These are phyloP conservation scores for Dioszegia hungarica DNA, from an alignment of 768 basidiomycete genomes.

Conservation along the genomic window DNA sequence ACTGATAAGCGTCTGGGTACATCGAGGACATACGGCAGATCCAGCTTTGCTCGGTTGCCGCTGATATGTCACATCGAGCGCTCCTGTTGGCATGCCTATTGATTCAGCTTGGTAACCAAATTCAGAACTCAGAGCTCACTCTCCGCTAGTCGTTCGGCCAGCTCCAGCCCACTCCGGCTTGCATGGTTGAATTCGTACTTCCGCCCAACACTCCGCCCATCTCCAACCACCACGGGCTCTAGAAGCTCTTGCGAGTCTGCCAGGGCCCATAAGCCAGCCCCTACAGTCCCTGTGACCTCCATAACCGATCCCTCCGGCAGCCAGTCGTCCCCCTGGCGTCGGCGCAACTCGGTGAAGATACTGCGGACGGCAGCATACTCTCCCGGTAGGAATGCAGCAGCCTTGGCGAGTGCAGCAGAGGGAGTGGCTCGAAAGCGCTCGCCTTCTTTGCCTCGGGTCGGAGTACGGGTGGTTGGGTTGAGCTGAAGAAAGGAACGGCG, in stretches of 20 bases:
- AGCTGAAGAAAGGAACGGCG: slow-evolving; percentile 28
- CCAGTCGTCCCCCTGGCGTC: slow-evolving; percentile 35
- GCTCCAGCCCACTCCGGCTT: slow-evolving; percentile 3
- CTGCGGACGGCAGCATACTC: slow-evolving; percentile 45
- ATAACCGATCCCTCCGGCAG: slow-evolving; percentile 21
- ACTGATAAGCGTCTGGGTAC: background rate
- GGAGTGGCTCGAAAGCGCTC: slow-evolving; percentile 3
- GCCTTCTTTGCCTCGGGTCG: background rate
- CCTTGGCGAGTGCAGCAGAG: slow-evolving; percentile 23
- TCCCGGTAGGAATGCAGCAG: slow-evolving; percentile 38
- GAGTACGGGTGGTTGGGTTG: slow-evolving; percentile 2
- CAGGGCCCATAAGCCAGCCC: slow-evolving; percentile 40
- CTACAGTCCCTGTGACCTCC: slow-evolving; percentile 35
- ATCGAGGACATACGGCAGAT: background rate
- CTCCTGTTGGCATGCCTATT: background rate
- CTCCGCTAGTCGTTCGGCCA: slow-evolving; percentile 4
- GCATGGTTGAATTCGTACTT: slow-evolving; percentile 12
- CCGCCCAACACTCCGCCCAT: background rate
- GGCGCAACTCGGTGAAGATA: slow-evolving; percentile 33
- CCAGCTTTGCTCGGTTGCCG: background rate
- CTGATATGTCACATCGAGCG: slow-evolving; percentile 4
- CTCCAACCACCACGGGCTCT: background rate
- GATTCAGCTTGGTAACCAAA: background rate
- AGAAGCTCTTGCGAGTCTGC: background rate
- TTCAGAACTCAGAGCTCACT: background rate